A percentile compares a stretch with the other conserved stretches of the same genome.
These are phyloP conservation scores for Aspergillus sp. DNA, from an alignment of 2,329 filamentous ascomycete species.

Conservation along the genomic window DNA sequence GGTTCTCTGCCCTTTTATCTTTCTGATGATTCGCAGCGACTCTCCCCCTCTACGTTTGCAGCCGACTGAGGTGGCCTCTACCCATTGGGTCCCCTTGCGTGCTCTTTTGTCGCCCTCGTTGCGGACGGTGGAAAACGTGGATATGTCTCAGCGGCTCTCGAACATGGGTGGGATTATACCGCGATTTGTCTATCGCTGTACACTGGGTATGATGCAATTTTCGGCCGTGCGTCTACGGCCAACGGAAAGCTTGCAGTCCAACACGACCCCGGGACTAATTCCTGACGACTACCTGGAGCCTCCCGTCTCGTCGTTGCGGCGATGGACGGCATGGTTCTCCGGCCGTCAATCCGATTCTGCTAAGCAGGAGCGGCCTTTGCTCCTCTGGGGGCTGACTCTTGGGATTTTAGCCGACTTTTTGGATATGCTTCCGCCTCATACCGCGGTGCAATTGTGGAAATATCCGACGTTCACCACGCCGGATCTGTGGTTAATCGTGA, in stretches of 20 bases:
- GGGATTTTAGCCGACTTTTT: constrained; percentile 68
- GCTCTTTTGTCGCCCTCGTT: constrained; percentile 60
- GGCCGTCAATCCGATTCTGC: constrained; percentile 28
- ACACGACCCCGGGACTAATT: constrained; percentile 52
- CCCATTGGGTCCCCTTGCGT: constrained; percentile 67
- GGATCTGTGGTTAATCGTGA: constrained; percentile 61
- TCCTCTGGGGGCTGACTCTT: constrained; percentile 69
- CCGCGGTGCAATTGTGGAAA: constrained; percentile 62
- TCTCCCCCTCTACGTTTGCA: constrained; percentile 62
- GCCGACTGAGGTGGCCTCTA: constrained; percentile 66
- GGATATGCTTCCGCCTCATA: constrained; percentile 64
- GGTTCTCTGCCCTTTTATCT: constrained; percentile 69
- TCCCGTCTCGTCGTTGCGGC: constrained; percentile 25
- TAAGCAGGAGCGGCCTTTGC: constrained; percentile 48
- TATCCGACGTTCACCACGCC: constrained; percentile 67
- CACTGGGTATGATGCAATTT: constrained; percentile 67
- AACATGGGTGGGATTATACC: constrained; percentile 55
- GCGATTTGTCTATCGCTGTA: constrained; percentile 54
- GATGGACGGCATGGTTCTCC: constrained; percentile 28
- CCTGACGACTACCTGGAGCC: constrained; percentile 28
- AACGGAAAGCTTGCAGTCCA: constrained; percentile 60
- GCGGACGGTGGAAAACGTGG: constrained; percentile 63
- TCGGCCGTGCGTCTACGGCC: constrained; percentile 64
- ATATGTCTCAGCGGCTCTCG: constrained; percentile 62
- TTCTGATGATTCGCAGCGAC: constrained; percentile 58